Evolutionary conservation across 768 basidiomycete genomes (phyloP).

Genomic region (Guyanaporus albipodus): DNA sequence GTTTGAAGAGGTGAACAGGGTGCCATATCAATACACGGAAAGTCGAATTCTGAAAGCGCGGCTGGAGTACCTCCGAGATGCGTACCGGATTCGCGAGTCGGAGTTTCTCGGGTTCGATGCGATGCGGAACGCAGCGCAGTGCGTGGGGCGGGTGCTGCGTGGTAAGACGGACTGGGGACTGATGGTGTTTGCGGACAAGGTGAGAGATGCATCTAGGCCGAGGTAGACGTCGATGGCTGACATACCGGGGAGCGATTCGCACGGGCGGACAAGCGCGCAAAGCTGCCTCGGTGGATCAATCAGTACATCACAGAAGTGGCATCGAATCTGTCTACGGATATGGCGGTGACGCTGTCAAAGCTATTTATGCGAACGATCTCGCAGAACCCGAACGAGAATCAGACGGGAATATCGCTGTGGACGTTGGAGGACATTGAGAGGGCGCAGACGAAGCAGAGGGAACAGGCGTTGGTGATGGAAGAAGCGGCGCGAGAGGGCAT

Average conservation of each 20-base stretch:
- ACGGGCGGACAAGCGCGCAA: slow-evolving; percentile 88
- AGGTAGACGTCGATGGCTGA: neutral
- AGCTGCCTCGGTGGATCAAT: slow-evolving; percentile 98
- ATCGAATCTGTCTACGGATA: slow-evolving; percentile 96
- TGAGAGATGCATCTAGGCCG: too few species aligned
- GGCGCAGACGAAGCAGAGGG: slow-evolving; percentile 78
- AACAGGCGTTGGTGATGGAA: slow-evolving; percentile 49
- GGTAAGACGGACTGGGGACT: slow-evolving; percentile 99
- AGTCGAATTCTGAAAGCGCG: slow-evolving; percentile 96
- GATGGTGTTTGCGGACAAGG: slow-evolving; percentile 99
- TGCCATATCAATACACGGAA: slow-evolving; percentile 98
- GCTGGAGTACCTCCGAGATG: slow-evolving; percentile 95
- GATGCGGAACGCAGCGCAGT: slow-evolving; percentile 98
- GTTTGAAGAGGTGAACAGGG: slow-evolving; percentile 47
- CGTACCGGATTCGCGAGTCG: slow-evolving; percentile 96
- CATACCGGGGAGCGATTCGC: slow-evolving; percentile 72
- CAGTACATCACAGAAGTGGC: slow-evolving; percentile 99
- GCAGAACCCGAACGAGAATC: slow-evolving; percentile 94
- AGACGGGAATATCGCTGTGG: slow-evolving; percentile 94
- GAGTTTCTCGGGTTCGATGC: slow-evolving; percentile 99
- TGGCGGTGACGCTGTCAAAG: slow-evolving; percentile 92
- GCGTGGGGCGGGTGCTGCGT: slow-evolving; percentile 94
- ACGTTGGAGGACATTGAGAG: slow-evolving; percentile 87
- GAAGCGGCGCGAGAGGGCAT: slow-evolving; percentile 22
- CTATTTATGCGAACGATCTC: slow-evolving; percentile 98